Percentiles rank a stretch among this genome's conserved stretches.
Evolutionary conservation across 805 yeast species (phyloP).

Genomic region (Hanseniaspora nectarophila): DNA sequence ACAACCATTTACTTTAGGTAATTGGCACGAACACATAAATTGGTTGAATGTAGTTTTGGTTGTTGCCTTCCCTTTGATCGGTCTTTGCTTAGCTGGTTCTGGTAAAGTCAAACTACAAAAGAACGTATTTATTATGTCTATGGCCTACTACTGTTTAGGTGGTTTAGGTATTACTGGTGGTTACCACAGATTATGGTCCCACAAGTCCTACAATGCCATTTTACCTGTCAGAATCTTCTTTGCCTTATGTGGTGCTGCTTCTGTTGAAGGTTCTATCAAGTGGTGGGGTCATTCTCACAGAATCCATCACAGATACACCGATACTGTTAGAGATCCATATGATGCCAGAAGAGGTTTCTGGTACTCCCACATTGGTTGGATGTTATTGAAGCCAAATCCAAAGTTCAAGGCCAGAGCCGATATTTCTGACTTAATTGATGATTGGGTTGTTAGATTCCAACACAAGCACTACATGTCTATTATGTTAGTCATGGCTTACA

Average conservation of each 20-base stretch:
- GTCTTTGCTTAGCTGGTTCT: slow-evolving; percentile 35
- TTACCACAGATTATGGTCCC: slow-evolving; percentile 71
- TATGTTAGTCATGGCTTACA: slow-evolving; percentile 50
- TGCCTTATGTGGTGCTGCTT: slow-evolving; percentile 72
- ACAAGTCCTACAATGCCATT: slow-evolving; percentile 56
- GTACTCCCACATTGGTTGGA: slow-evolving; percentile 81
- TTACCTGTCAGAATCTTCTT: slow-evolving; percentile 49
- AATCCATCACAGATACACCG: slow-evolving; percentile 78
- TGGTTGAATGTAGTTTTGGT: slow-evolving; percentile 66
- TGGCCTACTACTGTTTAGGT: slow-evolving; percentile 43
- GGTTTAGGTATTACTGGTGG: slow-evolving; percentile 78
- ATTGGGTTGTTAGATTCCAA: slow-evolving; percentile 70
- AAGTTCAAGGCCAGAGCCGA: slow-evolving; percentile 72
- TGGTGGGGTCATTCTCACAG: slow-evolving; percentile 87
- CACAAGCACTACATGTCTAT: slow-evolving; percentile 61
- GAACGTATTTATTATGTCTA: slow-evolving; percentile 38
- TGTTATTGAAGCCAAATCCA: slow-evolving; percentile 70
- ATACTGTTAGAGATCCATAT: slow-evolving; percentile 71
- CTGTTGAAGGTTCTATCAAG: slow-evolving; percentile 74
- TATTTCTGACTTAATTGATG: slow-evolving; percentile 64
- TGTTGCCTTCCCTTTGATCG: slow-evolving; percentile 46
- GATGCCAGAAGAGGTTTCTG: slow-evolving; percentile 77
- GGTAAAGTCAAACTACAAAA: slow-evolving; percentile 36
- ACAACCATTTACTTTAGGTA: slow-evolving; percentile 60
- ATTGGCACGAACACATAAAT: slow-evolving; percentile 66